Evolutionary conservation across 768 basidiomycete genomes (phyloP).

Genomic region (Hericium coralloides): DNA sequence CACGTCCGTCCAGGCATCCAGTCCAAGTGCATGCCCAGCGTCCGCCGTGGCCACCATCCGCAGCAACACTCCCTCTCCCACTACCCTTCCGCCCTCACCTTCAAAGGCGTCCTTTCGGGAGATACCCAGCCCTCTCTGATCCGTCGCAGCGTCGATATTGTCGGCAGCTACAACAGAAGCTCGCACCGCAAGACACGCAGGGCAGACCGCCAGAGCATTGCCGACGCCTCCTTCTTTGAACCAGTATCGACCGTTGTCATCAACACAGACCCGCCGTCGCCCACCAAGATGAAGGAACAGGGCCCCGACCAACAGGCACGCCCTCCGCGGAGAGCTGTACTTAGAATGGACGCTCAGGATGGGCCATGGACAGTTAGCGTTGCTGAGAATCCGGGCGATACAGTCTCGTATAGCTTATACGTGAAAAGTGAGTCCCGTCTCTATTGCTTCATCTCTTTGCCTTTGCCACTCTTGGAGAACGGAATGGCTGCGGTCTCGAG

Average conservation of each 20-base stretch:
- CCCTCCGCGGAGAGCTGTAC: constrained; percentile 30
- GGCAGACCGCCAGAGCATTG: constrained; percentile 17
- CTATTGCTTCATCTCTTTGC: constrained; percentile 11
- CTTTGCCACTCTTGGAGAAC: neutral
- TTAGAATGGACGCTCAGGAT: constrained; percentile 65
- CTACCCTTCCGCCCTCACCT: constrained; percentile 33
- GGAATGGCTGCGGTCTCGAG: neutral
- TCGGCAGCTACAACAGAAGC: constrained; percentile 24
- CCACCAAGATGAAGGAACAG: constrained; percentile 17
- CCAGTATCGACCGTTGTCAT: constrained; percentile 23
- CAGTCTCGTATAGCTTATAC: constrained; percentile 71
- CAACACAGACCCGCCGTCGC: constrained; percentile 13
- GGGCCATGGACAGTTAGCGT: constrained; percentile 86
- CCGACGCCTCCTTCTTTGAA: constrained; percentile 36
- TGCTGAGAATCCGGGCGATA: constrained; percentile 74
- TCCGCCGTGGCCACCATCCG: constrained; percentile 23
- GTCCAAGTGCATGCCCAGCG: constrained; percentile 35
- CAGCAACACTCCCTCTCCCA: constrained; percentile 20
- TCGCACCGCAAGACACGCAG: constrained; percentile 23
- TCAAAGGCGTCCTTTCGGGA: constrained; percentile 39
- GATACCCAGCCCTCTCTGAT: constrained; percentile 22
- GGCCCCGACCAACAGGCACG: constrained; percentile 16
- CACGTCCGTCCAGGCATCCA: constrained; percentile 18
- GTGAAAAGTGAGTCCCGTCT: constrained; percentile 67
- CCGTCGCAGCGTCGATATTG: constrained; percentile 37